Evolutionary conservation across 768 basidiomycete genomes (phyloP).

Genomic region (Leccinellum luteum): DNA sequence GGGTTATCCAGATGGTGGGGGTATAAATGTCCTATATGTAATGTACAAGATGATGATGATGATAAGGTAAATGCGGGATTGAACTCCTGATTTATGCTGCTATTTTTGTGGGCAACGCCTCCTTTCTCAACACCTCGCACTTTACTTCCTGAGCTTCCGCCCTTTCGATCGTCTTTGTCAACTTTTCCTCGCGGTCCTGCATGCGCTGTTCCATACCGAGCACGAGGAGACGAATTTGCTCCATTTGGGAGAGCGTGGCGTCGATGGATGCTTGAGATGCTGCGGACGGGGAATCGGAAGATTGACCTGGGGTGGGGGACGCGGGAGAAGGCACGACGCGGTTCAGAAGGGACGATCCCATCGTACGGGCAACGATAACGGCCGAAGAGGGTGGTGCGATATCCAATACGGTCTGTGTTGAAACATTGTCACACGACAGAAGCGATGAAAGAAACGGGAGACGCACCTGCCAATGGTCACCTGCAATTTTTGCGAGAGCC

Average conservation of each 20-base stretch:
- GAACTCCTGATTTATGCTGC: slow-evolving; percentile 10
- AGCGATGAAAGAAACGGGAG: not conserved
- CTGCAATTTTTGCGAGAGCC: slow-evolving; percentile 65
- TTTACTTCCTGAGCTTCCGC: slow-evolving; percentile 58
- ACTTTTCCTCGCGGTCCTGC: slow-evolving; percentile 58
- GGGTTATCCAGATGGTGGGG: slow-evolving; percentile 2
- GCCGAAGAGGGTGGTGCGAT: slow-evolving; percentile 32
- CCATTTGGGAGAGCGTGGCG: slow-evolving; percentile 56
- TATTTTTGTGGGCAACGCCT: slow-evolving; percentile 29
- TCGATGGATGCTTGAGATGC: slow-evolving; percentile 32
- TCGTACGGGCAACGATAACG: slow-evolving; percentile 27
- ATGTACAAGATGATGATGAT: slow-evolving; percentile 22
- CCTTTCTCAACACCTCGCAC: slow-evolving; percentile 49
- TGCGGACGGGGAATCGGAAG: slow-evolving; percentile 8
- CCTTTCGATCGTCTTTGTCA: slow-evolving; percentile 55
- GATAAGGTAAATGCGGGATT: slow-evolving; percentile 10
- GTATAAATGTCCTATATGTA: slow-evolving; percentile 20
- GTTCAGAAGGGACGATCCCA: slow-evolving; percentile 28
- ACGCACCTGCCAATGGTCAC: slow-evolving; percentile 80
- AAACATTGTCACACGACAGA: not conserved
- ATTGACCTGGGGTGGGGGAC: slow-evolving; percentile 9
- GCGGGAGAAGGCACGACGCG: slow-evolving; percentile 20
- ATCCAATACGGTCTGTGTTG: slow-evolving; percentile 33
- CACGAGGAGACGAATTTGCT: slow-evolving; percentile 65
- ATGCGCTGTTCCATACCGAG: slow-evolving; percentile 76